A percentile compares a stretch with the other conserved stretches of the same genome.
Evolutionary conservation across 179 eudicot species (phyloP).

Genomic region (Silene coronaria): DNA sequence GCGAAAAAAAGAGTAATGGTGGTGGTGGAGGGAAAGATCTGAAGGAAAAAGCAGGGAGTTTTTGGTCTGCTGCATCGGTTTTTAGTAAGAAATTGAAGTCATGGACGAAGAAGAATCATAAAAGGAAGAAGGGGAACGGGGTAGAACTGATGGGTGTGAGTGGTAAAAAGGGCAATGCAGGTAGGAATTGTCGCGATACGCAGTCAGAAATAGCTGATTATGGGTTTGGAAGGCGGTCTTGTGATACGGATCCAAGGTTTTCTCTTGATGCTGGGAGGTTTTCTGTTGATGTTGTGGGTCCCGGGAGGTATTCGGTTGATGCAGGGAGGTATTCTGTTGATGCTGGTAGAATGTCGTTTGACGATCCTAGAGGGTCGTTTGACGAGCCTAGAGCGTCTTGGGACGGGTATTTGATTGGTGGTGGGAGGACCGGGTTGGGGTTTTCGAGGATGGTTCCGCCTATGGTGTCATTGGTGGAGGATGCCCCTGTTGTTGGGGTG

Average conservation of each 20-base stretch:
- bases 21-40: slow-evolving; percentile 33
- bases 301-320: slow-evolving; percentile 30
- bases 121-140: slow-evolving; percentile 46
- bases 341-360: slow-evolving; percentile 49
- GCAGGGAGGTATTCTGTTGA: slow-evolving; percentile 52
- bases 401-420: slow-evolving; percentile 77
- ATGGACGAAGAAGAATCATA: slow-evolving; percentile 57
- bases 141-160: slow-evolving; percentile 15
- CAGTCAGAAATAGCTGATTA: slow-evolving; percentile 95
- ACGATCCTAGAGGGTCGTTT: slow-evolving; percentile 69
- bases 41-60: slow-evolving; percentile 54
- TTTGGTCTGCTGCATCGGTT: slow-evolving; percentile 91
- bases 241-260: slow-evolving; percentile 83
- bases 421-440: slow-evolving; percentile 26
- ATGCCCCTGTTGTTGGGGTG: slow-evolving; percentile 26
- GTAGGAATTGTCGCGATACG: slow-evolving; percentile 65
- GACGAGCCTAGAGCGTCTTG: slow-evolving; percentile 93
- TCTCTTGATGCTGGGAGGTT: slow-evolving; percentile 55
- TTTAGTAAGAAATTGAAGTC: slow-evolving; percentile 73
- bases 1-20: slow-evolving; percentile 40
- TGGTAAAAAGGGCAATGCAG: slow-evolving; percentile 28
- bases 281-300: slow-evolving; percentile 29
- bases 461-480: slow-evolving; percentile 79
- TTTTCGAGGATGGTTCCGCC: slow-evolving; percentile 65
- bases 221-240: slow-evolving; percentile 85